Percentiles rank a stretch among this genome's conserved stretches.
phyloP scores from a whole-genome alignment of 108 stramenopile genomes.

The Chaetoceros muelleri region DNA sequence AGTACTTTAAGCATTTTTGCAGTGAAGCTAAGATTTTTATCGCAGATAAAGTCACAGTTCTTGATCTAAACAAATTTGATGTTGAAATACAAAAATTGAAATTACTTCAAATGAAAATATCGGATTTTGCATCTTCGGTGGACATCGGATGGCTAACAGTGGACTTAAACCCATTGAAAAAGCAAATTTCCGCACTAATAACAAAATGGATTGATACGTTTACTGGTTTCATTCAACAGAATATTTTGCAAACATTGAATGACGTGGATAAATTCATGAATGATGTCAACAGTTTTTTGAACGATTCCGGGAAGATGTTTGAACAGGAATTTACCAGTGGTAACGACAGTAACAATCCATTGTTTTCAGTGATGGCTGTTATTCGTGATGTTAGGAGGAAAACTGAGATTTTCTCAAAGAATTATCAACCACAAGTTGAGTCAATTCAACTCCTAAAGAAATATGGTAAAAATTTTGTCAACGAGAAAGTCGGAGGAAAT shows the following conservation, averaged over 20 bases:
- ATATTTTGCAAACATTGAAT: slow-evolving; percentile 41
- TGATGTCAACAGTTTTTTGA: slow-evolving; percentile 34
- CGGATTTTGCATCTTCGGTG: slow-evolving; percentile 23
- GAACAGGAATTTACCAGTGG: slow-evolving; percentile 31
- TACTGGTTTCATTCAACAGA: slow-evolving; percentile 42
- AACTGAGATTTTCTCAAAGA: slow-evolving; percentile 48
- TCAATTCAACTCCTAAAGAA: slow-evolving; percentile 55
- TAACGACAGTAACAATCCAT: slow-evolving; percentile 30
- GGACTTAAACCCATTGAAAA: slow-evolving; percentile 68
- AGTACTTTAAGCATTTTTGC: slow-evolving; percentile 59
- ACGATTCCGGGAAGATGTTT: too few relatives aligned
- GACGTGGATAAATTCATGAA: slow-evolving; percentile 58
- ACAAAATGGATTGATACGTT: slow-evolving; percentile 61
- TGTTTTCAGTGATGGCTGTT: slow-evolving; percentile 73
- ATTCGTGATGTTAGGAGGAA: slow-evolving; percentile 76
- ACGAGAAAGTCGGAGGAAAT: slow-evolving; percentile 25
- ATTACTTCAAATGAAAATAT: slow-evolving; percentile 47
- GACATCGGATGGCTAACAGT: slow-evolving; percentile 83
- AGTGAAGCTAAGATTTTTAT: slow-evolving; percentile 49
- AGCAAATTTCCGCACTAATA: slow-evolving; percentile 46
- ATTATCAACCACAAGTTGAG: slow-evolving; percentile 71
- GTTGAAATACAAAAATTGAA: slow-evolving; percentile 60
- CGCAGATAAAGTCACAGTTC: slow-evolving; percentile 29
- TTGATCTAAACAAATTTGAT: slow-evolving; percentile 73
- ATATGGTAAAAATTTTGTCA: slow-evolving; percentile 65